These are phyloP conservation scores for Hypoxylon trugodes DNA, from an alignment of 495 filamentous ascomycete genomes.

Conservation along the genomic window DNA sequence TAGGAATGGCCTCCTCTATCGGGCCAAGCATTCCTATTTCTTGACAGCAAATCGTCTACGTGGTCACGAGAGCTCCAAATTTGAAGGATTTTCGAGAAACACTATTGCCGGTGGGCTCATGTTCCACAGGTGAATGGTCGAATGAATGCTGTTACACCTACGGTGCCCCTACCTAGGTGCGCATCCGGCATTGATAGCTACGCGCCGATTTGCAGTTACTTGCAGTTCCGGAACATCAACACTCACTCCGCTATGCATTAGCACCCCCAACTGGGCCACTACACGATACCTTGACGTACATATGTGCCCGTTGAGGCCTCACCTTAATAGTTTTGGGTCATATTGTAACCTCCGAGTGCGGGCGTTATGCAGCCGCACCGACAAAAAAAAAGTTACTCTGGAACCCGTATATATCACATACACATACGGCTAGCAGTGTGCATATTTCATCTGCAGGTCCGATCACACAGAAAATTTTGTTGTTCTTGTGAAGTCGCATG, in stretches of 20 bases:
- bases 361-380: conserved; percentile 32
- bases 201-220: conserved; percentile 8
- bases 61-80: conserved; percentile 19
- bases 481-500: conserved; percentile 9
- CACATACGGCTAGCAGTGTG: too few relatives aligned
- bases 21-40: conserved; percentile 8
- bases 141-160: conserved; percentile 14
- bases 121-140: conserved; percentile 15
- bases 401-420: conserved; percentile 11
- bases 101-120: conserved; percentile 10
- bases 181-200: conserved; percentile 7
- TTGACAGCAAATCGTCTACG: conserved; percentile 27
- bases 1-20: conserved; percentile 8
- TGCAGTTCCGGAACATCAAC: conserved; percentile 18
- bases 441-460: conserved; percentile 37
- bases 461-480: conserved; percentile 24
- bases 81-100: conserved; percentile 2
- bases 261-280: conserved; percentile 9
- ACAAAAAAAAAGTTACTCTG: conserved; percentile 16
- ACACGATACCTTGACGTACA: background rate
- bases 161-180: conserved; percentile 9
- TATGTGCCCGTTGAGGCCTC: conserved; percentile 17
- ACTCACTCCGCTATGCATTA: background rate
- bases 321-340: conserved; percentile 9
- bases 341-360: conserved; percentile 31